Evolutionary conservation across 768 basidiomycete species (phyloP).

Genomic region (Clitopilus passeckerianus): DNA sequence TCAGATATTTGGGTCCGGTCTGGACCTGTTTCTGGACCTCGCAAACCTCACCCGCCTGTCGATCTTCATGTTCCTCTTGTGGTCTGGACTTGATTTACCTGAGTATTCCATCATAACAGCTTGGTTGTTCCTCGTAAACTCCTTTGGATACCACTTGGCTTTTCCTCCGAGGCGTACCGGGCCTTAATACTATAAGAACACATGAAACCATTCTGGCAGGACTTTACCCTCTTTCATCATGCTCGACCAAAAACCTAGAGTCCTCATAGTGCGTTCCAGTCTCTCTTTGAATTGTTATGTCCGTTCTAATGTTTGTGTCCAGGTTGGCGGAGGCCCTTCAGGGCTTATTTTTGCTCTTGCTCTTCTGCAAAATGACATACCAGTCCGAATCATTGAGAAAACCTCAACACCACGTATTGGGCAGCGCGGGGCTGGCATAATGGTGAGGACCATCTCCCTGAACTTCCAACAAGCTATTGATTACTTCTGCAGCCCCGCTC

Average conservation of each 20-base stretch:
- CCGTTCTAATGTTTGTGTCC: neutral
- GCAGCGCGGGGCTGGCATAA: constrained; percentile 32
- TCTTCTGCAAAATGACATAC: constrained; percentile 38
- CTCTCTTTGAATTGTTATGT: neutral
- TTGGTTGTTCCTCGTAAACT: neutral
- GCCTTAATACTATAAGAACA: neutral
- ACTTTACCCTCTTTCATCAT: neutral
- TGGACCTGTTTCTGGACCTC: neutral
- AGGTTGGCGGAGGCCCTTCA: constrained; percentile 45
- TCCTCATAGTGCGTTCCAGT: constrained; percentile 19
- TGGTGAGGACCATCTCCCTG: constrained; percentile 16
- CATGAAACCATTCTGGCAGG: neutral
- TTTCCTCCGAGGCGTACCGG: neutral
- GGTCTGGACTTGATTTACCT: neutral
- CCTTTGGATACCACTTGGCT: neutral
- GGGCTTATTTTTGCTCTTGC: constrained; percentile 38
- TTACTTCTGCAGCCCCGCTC: constrained; percentile 30
- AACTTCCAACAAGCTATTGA: neutral
- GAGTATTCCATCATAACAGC: neutral
- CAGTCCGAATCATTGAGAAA: constrained; percentile 50
- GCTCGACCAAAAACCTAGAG: constrained; percentile 6
- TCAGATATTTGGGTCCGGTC: neutral
- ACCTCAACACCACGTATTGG: constrained; percentile 26
- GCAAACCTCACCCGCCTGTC: neutral
- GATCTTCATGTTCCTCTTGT: neutral